phyloP scores from a whole-genome alignment of 371 early-diverging fungal genomes.

The Zancudomyces culisetae region DNA sequence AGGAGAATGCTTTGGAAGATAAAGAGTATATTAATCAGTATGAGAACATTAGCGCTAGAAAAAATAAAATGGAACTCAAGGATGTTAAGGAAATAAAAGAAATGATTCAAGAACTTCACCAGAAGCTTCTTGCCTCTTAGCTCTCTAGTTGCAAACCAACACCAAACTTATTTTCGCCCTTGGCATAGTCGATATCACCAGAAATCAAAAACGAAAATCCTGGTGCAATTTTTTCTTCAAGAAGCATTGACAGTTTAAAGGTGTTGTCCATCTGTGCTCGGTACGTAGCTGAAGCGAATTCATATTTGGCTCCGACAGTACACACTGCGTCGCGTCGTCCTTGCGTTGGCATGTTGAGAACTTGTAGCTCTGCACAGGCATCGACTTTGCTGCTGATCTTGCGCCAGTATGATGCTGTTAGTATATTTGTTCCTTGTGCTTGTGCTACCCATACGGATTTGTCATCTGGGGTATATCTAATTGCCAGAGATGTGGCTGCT shows the following conservation, averaged over 20 bases:
- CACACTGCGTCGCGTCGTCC: slow-evolving; percentile 77
- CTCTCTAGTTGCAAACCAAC: slow-evolving; percentile 58
- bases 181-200: slow-evolving; percentile 90
- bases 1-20: neutral
- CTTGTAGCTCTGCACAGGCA: slow-evolving; percentile 78
- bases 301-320: slow-evolving; percentile 87
- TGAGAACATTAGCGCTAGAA: no score
- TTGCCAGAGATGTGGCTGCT: slow-evolving; percentile 47
- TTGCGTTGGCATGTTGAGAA: slow-evolving; percentile 35
- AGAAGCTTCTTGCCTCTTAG: no score
- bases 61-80: neutral
- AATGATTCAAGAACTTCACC: neutral
- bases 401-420: slow-evolving; percentile 77
- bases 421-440: slow-evolving; percentile 58
- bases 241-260: slow-evolving; percentile 65
- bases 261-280: slow-evolving; percentile 78
- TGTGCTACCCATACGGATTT: slow-evolving; percentile 67
- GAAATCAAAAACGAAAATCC: slow-evolving; percentile 78
- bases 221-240: slow-evolving; percentile 90
- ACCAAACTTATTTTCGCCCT: slow-evolving; percentile 68
- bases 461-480: slow-evolving; percentile 41
- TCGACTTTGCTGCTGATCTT: slow-evolving; percentile 84
- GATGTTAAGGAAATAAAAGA: neutral
- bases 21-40: no score
- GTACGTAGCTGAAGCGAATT: slow-evolving; percentile 77